Conservation (phyloP, 2,329 filamentous ascomycete genomes). For the Sarocladium brachiariae region DNA sequence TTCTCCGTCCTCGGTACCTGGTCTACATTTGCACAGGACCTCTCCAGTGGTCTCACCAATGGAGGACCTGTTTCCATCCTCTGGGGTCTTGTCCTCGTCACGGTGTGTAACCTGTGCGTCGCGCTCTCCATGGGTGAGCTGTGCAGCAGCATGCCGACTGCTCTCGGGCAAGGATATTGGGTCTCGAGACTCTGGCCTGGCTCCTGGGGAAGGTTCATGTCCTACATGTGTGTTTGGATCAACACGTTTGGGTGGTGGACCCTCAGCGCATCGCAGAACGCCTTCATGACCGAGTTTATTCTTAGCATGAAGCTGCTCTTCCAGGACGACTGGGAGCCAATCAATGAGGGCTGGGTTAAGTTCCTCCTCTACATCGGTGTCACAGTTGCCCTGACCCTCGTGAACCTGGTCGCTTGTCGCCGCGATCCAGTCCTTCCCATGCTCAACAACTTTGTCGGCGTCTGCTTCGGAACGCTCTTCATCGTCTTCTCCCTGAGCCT, state of each 20-base stretch:
- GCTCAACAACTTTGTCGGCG: conserved; percentile 42
- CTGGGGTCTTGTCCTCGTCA: conserved; percentile 40
- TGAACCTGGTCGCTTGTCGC: conserved; percentile 39
- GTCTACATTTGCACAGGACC: conserved; percentile 39
- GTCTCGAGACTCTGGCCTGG: conserved; percentile 17
- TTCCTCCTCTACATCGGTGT: conserved; percentile 42
- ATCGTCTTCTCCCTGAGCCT: conserved; percentile 37
- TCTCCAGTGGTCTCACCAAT: conserved; percentile 34
- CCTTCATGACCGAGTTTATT: conserved; percentile 45
- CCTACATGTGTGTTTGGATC: conserved; percentile 47
- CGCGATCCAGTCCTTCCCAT: conserved; percentile 20
- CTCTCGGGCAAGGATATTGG: conserved; percentile 47
- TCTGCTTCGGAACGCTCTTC: conserved; percentile 38
- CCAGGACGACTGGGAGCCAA: conserved; percentile 31
- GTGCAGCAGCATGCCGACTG: conserved; percentile 44
- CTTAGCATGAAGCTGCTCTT: conserved; percentile 41
- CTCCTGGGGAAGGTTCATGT: conserved; percentile 34
- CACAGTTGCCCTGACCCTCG: conserved; percentile 32
- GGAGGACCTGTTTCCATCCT: conserved; percentile 39
- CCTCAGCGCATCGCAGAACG: conserved; percentile 39
- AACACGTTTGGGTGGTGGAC: conserved; percentile 49
- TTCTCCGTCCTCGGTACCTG: conserved; percentile 45
- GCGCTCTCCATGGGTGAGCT: conserved; percentile 41
- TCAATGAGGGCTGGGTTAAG: conserved; percentile 33
- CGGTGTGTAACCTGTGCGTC: conserved; percentile 37